Base-by-base conservation (phyloP, 257 asterid species). In the Nicotiana noctiflora region DNA sequence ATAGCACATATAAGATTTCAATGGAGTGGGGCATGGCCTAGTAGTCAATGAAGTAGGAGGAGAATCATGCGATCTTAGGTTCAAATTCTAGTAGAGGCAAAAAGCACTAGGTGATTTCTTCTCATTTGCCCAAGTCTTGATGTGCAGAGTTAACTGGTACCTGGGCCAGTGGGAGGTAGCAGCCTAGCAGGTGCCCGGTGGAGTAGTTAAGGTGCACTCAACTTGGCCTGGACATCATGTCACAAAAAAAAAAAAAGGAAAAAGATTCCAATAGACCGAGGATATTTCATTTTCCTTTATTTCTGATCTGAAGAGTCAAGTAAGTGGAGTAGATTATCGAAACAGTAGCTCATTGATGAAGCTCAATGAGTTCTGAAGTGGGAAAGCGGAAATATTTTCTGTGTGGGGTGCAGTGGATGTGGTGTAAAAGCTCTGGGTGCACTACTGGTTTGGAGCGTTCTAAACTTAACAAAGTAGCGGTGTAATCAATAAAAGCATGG, bases 381-480 rank as follows among this genome's bases (percentile, higher is more conserved):
- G 56, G 13, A 40, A 56, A 64, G 49, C 8, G 57, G 23, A 72
- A 23, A 23, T 72, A 32, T 49, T 23, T 51, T 4, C 55, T 0
- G 55, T 51, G 55, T 51, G 55, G 55, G 55, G 4, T 46, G 78
- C n/a, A 49, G 78, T 4, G 14, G 44, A 72, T 56, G 23, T 23
- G 78, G 40, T 29, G 34, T 72, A 13, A 49, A 13, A 23, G 37
- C 21, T 19, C 60, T 21, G 23, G 51, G 78, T 7, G 60, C 23
- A 72, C 78, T 72, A 40, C 78, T 49, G 61, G 78, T 49, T 74
- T 74, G 60, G 78, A 74, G 78, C 14, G 78, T 37, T 49, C 23
- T 23, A 70, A 53, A 74, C 46, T 40, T 40, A 40, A 40, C 46
- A 17, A 72, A 49, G 15, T 23, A 23, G 44, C 40, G 11, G 15